Percentiles rank a stretch among this genome's conserved stretches.
These are phyloP conservation scores for Vanilla planifolia DNA, from an alignment of 106 monocot genomes.

Conservation along the genomic window DNA sequence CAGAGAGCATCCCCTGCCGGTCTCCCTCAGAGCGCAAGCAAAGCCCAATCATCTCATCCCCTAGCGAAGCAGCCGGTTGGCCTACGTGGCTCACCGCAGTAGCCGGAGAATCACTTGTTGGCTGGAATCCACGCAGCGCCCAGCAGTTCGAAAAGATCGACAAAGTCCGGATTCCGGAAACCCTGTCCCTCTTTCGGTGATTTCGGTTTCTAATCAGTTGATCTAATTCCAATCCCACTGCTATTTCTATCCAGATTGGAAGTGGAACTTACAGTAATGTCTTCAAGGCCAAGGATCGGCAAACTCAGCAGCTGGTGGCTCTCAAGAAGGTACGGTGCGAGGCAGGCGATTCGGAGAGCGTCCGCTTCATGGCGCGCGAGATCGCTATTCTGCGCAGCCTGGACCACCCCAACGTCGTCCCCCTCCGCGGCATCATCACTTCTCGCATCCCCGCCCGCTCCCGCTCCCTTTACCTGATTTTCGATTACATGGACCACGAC, in stretches of 20 bases:
- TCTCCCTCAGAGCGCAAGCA: too few species aligned
- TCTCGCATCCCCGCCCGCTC: slow-evolving; percentile 43
- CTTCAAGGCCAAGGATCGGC: slow-evolving; percentile 72
- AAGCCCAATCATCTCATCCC: too few species aligned
- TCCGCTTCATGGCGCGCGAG: slow-evolving; percentile 57
- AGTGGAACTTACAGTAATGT: slow-evolving; percentile 94
- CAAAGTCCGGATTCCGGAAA: not conserved
- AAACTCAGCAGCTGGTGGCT: slow-evolving; percentile 51
- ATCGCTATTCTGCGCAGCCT: slow-evolving; percentile 48
- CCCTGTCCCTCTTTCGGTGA: not conserved
- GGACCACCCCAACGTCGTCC: slow-evolving; percentile 46
- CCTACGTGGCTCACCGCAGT: slow-evolving; percentile 1
- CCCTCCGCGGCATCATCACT: slow-evolving; percentile 41
- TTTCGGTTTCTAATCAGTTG: too few species aligned
- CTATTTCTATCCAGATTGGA: slow-evolving; percentile 40
- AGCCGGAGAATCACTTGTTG: not conserved
- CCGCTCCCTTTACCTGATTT: slow-evolving; percentile 43
- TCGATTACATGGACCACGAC: slow-evolving; percentile 73
- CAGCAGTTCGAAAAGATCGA: slow-evolving; percentile 1
- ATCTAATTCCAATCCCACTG: not conserved
- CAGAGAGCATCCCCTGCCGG: too few species aligned
- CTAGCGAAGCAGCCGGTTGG: not conserved
- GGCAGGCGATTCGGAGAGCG: slow-evolving; percentile 31
- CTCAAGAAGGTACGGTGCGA: slow-evolving; percentile 86
- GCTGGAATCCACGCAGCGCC: not conserved